These are phyloP conservation scores for Moesziomyces antarcticus DNA, from an alignment of 1,284 basidiomycete species.

Conservation along the genomic window DNA sequence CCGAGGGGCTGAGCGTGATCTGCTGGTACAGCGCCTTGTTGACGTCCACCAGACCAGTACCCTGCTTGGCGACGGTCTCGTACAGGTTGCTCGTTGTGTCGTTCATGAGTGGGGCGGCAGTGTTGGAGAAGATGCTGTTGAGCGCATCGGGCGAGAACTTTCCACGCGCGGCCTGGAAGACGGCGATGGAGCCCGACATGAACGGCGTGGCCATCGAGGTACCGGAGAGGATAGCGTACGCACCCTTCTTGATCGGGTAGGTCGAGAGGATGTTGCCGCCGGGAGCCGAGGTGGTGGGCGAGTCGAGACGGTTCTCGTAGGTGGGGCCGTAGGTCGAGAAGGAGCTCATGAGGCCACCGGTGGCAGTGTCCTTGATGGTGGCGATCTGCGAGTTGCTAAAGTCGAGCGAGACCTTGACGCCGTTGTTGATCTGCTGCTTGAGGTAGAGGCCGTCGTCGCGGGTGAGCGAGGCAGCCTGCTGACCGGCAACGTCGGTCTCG, in stretches of 20 bases:
- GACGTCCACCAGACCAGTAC: constrained; percentile 76
- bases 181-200: constrained; percentile 75
- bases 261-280: constrained; percentile 71
- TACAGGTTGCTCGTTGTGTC: constrained; percentile 71
- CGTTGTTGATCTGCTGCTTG: constrained; percentile 70
- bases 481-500: constrained; percentile 24
- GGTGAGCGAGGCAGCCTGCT: constrained; percentile 49
- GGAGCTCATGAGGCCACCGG: constrained; percentile 74
- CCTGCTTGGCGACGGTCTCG: constrained; percentile 76
- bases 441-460: constrained; percentile 59
- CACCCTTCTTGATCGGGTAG: constrained; percentile 62
- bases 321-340: constrained; percentile 75
- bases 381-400: constrained; percentile 71
- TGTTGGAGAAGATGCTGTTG: constrained; percentile 74
- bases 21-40: constrained; percentile 74
- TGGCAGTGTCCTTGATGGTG: constrained; percentile 67
- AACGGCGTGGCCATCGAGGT: constrained; percentile 69
- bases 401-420: constrained; percentile 70
- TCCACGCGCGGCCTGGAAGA: constrained; percentile 73
- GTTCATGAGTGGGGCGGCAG: constrained; percentile 72
- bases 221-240: constrained; percentile 71
- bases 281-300: constrained; percentile 73
- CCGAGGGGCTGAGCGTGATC: constrained; percentile 73
- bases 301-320: constrained; percentile 74
- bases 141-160: constrained; percentile 64